Base-by-base conservation (phyloP, 1,139 yeast genomes). In the Chernovozyma aurita region DNA sequence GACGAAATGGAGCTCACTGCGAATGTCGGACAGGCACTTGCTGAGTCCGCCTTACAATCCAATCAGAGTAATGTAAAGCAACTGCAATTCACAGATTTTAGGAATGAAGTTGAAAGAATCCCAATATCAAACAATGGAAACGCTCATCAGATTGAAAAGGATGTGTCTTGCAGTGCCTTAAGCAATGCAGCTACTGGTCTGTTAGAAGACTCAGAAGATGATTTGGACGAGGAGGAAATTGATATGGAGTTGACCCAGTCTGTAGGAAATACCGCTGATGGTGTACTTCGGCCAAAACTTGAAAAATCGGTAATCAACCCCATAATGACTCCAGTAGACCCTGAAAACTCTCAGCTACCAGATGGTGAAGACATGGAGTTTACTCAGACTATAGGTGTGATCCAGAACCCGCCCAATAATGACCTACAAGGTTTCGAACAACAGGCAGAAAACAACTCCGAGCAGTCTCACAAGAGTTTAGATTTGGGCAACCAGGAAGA, bases 301-400 rank as follows among this genome's bases (percentile, higher is more conserved):
- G 22, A 20, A 20, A 20, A 6, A 20, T 7, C 22, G 8, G 9
- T 9, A 9, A 9, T 9, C 6, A 20, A 20, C 22, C 6, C 6
- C 6, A 7, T 9, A 9, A 20, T 7, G 6, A 20, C 22, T 6
- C 6, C 8, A 7, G 9, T 9, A 9, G 6, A 7, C 8, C 22
- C 22, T 7, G 22, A 20, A 9, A 9, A 20, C 22, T 7, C 8
- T 20, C 22, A 7, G 22, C 9, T 20, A 20, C 6, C 6, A 4
- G 52, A 46, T 13, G 55, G 51, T 22, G 49, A 43, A 25, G 47
- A 52, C 2, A 53, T 54, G 60, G 55, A 52, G 26, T 40, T 52
- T 12, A 52, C 55, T 3, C 38, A 32, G 26, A 26, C 36, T 13
- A 18, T 24, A 15, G 27, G 34, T 6, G 15, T n/a, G 3, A 21